Base-by-base conservation (phyloP, 2,329 filamentous ascomycete species). In the Chalaropsis ovoidea region DNA sequence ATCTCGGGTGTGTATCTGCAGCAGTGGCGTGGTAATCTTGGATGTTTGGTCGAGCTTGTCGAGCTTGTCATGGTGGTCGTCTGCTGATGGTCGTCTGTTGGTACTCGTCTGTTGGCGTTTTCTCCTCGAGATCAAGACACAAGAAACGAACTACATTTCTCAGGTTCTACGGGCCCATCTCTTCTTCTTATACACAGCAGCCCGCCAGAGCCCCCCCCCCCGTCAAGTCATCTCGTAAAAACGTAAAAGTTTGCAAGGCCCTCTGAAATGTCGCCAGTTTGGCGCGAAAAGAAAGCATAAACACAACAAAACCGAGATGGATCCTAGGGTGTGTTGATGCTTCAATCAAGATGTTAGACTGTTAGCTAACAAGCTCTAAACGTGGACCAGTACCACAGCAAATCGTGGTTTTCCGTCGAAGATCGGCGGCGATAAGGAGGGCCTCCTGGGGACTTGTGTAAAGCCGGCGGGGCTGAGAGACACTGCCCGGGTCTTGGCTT, bases 211-310 rank as follows among this genome's bases (percentile, higher is more conserved):
- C 54, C 54, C 43, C 43, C 43, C 54, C 54, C 43, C 43, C 43
- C 43, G 43, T n/a, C 43, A 1, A 47, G 15, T 47, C 43, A 58
- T 58, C 24, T 58, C 31, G 31, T 39, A 35, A 58, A 58, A 58
- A 58, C 54, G 54, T 58, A 58, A 58, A 58, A 58, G 54, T 58
- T 58, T 58, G 54, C 54, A 58, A 58, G 54, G 54, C 54, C 54
- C 54, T 58, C 54, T 17, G 6, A 58, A 39, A 58, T 58, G 54
- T 58, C 8, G 27, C 54, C 54, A 35, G 54, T 35, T 35, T 58
- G 54, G 27, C 5, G 17, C 54, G 15, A 58, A 58, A 58, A 39
- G 24, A 58, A 17, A 58, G 54, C 54, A 58, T 58, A 19, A 39
- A 58, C 54, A 58, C 54, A n/a, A 8, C 54, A 58, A 58, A 58